These are phyloP conservation scores for Aspergillus pseudoterreus DNA, from an alignment of 2,329 filamentous ascomycete species.

Conservation along the genomic window DNA sequence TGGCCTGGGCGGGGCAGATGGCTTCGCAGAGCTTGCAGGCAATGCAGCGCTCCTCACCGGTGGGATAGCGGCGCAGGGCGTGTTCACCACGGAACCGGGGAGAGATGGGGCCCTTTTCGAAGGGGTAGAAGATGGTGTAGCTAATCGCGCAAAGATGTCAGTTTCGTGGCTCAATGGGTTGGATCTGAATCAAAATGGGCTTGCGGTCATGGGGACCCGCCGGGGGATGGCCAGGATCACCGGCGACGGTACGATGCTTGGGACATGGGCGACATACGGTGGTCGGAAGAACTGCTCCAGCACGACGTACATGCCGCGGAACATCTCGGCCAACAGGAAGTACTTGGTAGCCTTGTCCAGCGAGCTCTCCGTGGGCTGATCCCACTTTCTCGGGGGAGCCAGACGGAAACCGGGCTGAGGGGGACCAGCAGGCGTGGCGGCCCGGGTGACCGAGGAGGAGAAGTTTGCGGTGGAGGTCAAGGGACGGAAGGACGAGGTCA, in stretches of 20 bases:
- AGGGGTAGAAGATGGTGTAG: slow-evolving; percentile 98
- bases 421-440: slow-evolving; percentile 68
- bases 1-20: slow-evolving; percentile 95
- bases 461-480: slow-evolving; percentile 55
- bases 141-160: slow-evolving; percentile 44
- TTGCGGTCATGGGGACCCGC: neutral
- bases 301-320: slow-evolving; percentile 95
- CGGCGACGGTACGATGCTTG: neutral
- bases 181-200: neutral
- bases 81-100: slow-evolving; percentile 98
- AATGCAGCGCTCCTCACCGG: slow-evolving; percentile 97
- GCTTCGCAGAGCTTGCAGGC: slow-evolving; percentile 99
- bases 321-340: slow-evolving; percentile 94
- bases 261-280: slow-evolving; percentile 65
- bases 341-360: slow-evolving; percentile 85
- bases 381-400: slow-evolving; percentile 70
- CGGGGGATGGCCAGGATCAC: neutral
- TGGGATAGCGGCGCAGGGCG: slow-evolving; percentile 91
- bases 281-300: slow-evolving; percentile 97
- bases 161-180: neutral
- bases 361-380: slow-evolving; percentile 71
- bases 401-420: slow-evolving; percentile 79
- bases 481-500: slow-evolving; percentile 31
- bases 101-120: slow-evolving; percentile 98
- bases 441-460: slow-evolving; percentile 59